phyloP scores from a whole-genome alignment of 108 stramenopile species.

The Parmales sp. region DNA sequence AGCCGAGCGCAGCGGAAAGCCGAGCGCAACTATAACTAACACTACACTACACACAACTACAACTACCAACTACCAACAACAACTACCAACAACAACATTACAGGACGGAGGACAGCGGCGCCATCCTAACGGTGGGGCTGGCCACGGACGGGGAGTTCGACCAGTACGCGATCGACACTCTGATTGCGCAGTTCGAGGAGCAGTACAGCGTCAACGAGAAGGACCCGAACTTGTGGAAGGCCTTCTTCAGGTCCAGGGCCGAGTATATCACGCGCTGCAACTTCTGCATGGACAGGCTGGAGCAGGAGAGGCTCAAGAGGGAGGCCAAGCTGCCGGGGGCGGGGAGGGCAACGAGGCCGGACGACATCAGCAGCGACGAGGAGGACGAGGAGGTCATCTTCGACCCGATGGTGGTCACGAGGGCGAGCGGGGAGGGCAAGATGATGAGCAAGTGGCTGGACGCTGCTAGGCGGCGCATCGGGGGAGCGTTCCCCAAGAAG shows the following conservation, averaged over 20 bases:
- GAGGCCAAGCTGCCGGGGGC: conserved; percentile 38
- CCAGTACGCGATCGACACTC: conserved; percentile 50
- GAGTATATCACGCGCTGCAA: conserved; percentile 55
- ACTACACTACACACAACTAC: no score
- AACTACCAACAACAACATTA: no score
- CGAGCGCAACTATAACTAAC: no score
- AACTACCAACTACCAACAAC: no score
- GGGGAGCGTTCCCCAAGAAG: conserved; percentile 45
- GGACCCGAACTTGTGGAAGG: conserved; percentile 65
- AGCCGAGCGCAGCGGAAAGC: no score
- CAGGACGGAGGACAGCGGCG: conserved; percentile 36
- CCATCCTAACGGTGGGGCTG: conserved; percentile 32
- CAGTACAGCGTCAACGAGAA: conserved; percentile 45
- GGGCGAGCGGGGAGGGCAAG: conserved; percentile 52
- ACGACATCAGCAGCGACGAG: conserved; percentile 58
- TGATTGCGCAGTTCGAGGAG: conserved; percentile 53
- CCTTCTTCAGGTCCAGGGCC: conserved; percentile 65
- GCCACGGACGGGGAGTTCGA: conserved; percentile 50
- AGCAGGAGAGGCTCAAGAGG: conserved; percentile 41
- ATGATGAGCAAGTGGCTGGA: conserved; percentile 69
- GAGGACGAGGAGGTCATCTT: conserved; percentile 54
- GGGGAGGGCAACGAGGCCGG: conserved; percentile 43
- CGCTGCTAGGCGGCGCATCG: conserved; percentile 50
- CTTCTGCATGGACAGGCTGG: conserved; percentile 43
- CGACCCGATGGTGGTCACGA: conserved; percentile 53